phyloP scores from a whole-genome alignment of 163 green algal genomes.

The Smithsoniella earleae region DNA sequence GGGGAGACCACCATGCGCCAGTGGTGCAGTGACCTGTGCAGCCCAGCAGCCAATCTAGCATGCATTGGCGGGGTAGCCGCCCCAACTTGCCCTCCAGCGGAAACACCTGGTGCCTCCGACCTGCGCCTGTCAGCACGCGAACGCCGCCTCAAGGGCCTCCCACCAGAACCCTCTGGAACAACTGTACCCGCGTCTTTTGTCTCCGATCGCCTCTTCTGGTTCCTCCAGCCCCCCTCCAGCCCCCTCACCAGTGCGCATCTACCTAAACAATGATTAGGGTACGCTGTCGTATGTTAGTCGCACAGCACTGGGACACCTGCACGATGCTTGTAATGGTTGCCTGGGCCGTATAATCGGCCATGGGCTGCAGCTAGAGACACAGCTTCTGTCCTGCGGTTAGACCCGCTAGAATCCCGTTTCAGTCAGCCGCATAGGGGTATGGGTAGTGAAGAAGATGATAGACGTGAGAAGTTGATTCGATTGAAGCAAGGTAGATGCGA shows the following conservation, averaged over 20 bases:
- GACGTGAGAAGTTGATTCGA: too few relatives aligned
- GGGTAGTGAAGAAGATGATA: too few relatives aligned
- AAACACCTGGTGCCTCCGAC: neutral
- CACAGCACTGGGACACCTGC: neutral
- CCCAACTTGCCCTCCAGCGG: neutral
- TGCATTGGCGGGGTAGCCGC: neutral
- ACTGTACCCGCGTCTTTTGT: neutral
- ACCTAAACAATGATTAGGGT: neutral
- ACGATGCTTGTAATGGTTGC: neutral
- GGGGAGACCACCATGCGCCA: neutral
- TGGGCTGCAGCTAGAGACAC: neutral
- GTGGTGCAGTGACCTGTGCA: neutral
- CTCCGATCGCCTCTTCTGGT: neutral
- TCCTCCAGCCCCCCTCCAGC: neutral
- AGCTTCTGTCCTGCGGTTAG: neutral
- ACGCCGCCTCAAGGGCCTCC: neutral
- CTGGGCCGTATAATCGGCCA: neutral
- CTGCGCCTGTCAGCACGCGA: slow-evolving; percentile 12
- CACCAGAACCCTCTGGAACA: neutral
- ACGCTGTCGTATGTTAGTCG: neutral
- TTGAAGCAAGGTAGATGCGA: too few relatives aligned
- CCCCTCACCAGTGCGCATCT: too few relatives aligned
- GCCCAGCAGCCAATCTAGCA: slow-evolving; percentile 2
- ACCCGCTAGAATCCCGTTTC: too few relatives aligned
- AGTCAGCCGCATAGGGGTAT: too few relatives aligned